Evolutionary conservation across 2,329 filamentous ascomycete species (phyloP).

Genomic region (Gliomastix tumulicola): DNA sequence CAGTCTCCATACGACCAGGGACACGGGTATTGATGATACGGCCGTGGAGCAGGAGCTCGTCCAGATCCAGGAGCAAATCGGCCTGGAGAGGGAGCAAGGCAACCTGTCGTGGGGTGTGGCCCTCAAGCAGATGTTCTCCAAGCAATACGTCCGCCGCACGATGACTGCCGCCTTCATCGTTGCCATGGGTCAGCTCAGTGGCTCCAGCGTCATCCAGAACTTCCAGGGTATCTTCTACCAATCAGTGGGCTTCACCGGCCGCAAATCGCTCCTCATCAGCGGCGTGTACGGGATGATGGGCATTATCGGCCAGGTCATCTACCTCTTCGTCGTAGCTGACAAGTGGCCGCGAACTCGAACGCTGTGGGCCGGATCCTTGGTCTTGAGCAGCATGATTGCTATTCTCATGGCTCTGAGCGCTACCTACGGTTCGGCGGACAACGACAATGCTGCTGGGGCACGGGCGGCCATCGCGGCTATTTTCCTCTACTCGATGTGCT

Average conservation of each 20-base stretch:
- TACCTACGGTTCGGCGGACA: slow-evolving; percentile 8
- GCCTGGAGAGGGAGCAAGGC: slow-evolving; percentile 13
- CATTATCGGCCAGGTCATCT: slow-evolving; percentile 18
- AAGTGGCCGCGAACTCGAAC: slow-evolving; percentile 15
- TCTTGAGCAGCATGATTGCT: slow-evolving; percentile 11
- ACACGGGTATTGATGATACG: slow-evolving; percentile 9
- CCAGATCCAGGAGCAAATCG: slow-evolving; percentile 19
- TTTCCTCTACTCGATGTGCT: slow-evolving; percentile 19
- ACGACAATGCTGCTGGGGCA: slow-evolving; percentile 10
- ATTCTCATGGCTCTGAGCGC: slow-evolving; percentile 17
- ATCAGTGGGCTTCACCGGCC: slow-evolving; percentile 38
- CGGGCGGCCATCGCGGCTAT: slow-evolving; percentile 19
- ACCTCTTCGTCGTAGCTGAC: slow-evolving; percentile 17
- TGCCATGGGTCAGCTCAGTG: slow-evolving; percentile 20
- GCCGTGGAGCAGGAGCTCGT: slow-evolving; percentile 14
- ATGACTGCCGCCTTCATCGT: slow-evolving; percentile 18
- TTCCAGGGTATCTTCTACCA: slow-evolving; percentile 24
- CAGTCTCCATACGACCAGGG: slow-evolving; percentile 12
- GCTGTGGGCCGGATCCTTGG: slow-evolving; percentile 9
- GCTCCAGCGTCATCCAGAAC: slow-evolving; percentile 19
- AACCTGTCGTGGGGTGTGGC: slow-evolving; percentile 9
- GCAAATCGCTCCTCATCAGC: slow-evolving; percentile 37
- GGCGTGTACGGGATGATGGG: slow-evolving; percentile 31
- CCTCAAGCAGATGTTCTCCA: slow-evolving; percentile 14
- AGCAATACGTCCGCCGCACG: slow-evolving; percentile 16